Conservation (phyloP, 75 land plant species). For the Pinus albicaulis region DNA sequence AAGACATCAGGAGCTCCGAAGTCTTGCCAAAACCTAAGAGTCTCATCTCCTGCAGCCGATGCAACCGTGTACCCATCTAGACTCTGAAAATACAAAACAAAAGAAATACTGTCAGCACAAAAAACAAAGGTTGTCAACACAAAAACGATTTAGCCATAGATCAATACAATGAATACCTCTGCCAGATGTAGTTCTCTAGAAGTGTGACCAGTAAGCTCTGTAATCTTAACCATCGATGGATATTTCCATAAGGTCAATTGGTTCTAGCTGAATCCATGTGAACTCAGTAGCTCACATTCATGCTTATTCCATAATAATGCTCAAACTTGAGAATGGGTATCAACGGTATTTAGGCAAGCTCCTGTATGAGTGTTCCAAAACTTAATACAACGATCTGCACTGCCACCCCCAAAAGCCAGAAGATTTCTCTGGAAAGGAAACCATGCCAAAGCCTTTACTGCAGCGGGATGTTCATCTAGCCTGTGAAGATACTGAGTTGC, state of each 20-base stretch:
- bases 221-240: conserved; percentile 70
- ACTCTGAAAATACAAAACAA: conserved; percentile 12
- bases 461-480: conserved; percentile 64
- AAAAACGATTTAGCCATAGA: background rate
- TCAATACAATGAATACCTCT: conserved; percentile 29
- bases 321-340: conserved; percentile 86
- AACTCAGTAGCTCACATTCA: conserved; percentile 81
- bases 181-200: conserved; percentile 63
- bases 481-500: conserved; percentile 53
- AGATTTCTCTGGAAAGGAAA: conserved; percentile 77
- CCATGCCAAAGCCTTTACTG: conserved; percentile 84
- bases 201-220: conserved; percentile 72
- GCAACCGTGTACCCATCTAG: conserved; percentile 95
- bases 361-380: conserved; percentile 75
- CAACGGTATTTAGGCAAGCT: conserved; percentile 69
- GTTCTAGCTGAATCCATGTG: conserved; percentile 75
- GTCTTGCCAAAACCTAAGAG: conserved; percentile 86
- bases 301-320: conserved; percentile 81
- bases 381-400: conserved; percentile 50
- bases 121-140: background rate
- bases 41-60: conserved; percentile 85
- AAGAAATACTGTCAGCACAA: background rate
- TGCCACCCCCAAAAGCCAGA: conserved; percentile 60
- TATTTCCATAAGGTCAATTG: conserved; percentile 70
- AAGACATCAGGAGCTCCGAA: conserved; percentile 66